These are phyloP conservation scores for Incumbomyces lentus DNA, from an alignment of 2,329 filamentous ascomycete genomes.

Conservation along the genomic window DNA sequence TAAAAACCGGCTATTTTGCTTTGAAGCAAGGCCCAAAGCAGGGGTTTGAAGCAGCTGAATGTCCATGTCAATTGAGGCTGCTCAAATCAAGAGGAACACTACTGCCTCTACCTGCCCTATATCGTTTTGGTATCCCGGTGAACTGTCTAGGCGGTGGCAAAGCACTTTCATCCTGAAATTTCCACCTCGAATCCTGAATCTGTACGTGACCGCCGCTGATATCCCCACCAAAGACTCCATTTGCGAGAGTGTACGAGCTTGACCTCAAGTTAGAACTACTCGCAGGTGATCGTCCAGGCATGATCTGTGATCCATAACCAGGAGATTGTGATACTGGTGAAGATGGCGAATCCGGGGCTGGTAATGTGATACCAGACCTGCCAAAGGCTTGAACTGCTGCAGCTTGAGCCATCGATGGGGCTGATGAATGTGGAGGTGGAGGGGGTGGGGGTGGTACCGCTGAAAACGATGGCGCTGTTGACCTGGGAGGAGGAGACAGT, in stretches of 20 bases:
- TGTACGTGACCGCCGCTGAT: conserved; percentile 1
- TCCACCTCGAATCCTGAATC: conserved; percentile 73
- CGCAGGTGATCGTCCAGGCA: conserved; percentile 30
- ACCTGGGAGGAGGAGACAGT: conserved; percentile 36
- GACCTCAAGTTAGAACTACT: conserved; percentile 59
- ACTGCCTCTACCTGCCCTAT: conserved; percentile 82
- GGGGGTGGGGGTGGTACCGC: conserved; percentile 38
- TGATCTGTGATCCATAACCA: conserved; percentile 34
- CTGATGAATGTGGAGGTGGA: conserved; percentile 34
- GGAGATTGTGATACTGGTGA: conserved; percentile 31
- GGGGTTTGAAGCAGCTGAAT: not conserved
- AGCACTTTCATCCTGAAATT: conserved; percentile 70
- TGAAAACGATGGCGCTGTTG: conserved; percentile 27
- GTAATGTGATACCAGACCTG: conserved; percentile 23
- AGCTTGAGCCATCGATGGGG: conserved; percentile 33
- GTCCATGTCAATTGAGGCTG: conserved; percentile 13
- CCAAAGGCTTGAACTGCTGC: conserved; percentile 50
- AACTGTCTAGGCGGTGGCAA: conserved; percentile 82
- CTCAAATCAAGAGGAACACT: conserved; percentile 79
- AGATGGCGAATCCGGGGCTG: conserved; percentile 33
- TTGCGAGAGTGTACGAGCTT: conserved; percentile 64
- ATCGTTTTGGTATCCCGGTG: conserved; percentile 61
- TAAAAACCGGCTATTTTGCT: not conserved
- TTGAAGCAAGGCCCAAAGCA: not conserved
- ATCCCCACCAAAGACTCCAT: conserved; percentile 36